A percentile compares a stretch with the other conserved stretches of the same genome.
These are phyloP conservation scores for Yarrowia galli DNA, from an alignment of 1,139 yeast genomes.

Conservation along the genomic window DNA sequence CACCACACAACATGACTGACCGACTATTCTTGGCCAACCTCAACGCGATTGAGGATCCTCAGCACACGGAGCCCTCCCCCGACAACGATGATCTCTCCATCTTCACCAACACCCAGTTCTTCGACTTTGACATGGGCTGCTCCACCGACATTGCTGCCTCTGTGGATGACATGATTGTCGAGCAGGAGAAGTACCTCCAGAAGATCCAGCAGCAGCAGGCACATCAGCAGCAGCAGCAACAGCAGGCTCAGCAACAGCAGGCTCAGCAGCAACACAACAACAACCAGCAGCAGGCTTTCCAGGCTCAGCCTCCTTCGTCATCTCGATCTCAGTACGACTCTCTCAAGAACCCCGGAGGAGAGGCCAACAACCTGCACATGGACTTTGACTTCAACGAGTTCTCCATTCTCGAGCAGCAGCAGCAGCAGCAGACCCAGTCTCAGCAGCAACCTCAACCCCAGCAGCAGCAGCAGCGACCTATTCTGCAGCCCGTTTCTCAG, in stretches of 20 bases:
- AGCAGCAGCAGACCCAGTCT: constrained; percentile 12
- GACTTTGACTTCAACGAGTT: constrained; percentile 39
- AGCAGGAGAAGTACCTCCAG: constrained; percentile 53
- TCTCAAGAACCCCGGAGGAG: constrained; percentile 27
- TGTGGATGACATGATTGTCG: constrained; percentile 53
- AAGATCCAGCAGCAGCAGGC: constrained; percentile 43
- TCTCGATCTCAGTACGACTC: constrained; percentile 35
- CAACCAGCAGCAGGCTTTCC: background rate
- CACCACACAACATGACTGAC: constrained; percentile 33
- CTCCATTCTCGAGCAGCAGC: constrained; percentile 35
- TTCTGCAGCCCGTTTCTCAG: constrained; percentile 29
- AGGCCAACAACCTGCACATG: constrained; percentile 20
- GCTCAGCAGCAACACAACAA: background rate
- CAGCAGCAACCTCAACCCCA: constrained; percentile 6
- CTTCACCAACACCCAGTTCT: constrained; percentile 55
- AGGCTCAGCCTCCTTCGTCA: constrained; percentile 37
- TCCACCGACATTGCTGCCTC: constrained; percentile 54
- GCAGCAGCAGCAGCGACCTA: constrained; percentile 21
- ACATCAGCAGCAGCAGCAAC: constrained; percentile 42
- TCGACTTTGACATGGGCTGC: constrained; percentile 56
- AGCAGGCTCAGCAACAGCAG: constrained; percentile 35
- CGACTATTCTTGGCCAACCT: constrained; percentile 38
- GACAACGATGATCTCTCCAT: constrained; percentile 53
- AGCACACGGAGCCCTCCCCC: constrained; percentile 33
- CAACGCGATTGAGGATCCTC: constrained; percentile 38